phyloP scores from a whole-genome alignment of 1,139 yeast species.

The Meyerozyma smithsonii region DNA sequence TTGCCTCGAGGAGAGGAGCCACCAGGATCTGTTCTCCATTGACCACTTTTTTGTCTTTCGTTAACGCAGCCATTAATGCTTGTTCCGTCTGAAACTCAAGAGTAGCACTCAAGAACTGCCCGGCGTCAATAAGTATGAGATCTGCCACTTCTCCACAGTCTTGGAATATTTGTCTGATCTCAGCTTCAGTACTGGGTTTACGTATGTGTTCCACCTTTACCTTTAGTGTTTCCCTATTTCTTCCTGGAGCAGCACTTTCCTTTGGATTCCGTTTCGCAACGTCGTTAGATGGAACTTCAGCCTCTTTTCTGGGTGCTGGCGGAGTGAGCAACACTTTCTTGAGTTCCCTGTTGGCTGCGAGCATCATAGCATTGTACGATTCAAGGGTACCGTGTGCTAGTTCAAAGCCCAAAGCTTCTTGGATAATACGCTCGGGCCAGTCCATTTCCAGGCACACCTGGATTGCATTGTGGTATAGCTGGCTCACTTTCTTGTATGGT shows the following conservation, averaged over 20 bases:
- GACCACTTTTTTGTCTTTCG: slow-evolving; percentile 50
- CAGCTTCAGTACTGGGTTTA: slow-evolving; percentile 20
- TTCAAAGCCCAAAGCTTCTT: slow-evolving; percentile 42
- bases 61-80: slow-evolving; percentile 56
- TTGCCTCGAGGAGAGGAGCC: slow-evolving; percentile 37
- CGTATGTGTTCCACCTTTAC: slow-evolving; percentile 45
- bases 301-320: slow-evolving; percentile 1
- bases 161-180: slow-evolving; percentile 40
- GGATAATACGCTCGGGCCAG: slow-evolving; percentile 47
- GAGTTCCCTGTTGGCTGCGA: slow-evolving; percentile 17
- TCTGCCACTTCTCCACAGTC: slow-evolving; percentile 56
- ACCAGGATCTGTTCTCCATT: slow-evolving; percentile 44
- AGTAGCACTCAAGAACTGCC: slow-evolving; percentile 28
- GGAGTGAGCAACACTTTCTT: slow-evolving; percentile 6
- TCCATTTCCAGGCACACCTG: slow-evolving; percentile 29
- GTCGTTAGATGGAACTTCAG: slow-evolving; percentile 3
- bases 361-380: slow-evolving; percentile 19
- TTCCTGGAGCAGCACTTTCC: no score
- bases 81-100: slow-evolving; percentile 51
- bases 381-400: slow-evolving; percentile 28
- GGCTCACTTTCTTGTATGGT: slow-evolving; percentile 15
- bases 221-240: slow-evolving; percentile 57
- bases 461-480: slow-evolving; percentile 30
- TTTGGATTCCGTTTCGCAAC: no score
- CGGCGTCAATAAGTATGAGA: slow-evolving; percentile 17